Conservation (phyloP, 1,284 basidiomycete genomes). For the Trametes hirsuta region DNA sequence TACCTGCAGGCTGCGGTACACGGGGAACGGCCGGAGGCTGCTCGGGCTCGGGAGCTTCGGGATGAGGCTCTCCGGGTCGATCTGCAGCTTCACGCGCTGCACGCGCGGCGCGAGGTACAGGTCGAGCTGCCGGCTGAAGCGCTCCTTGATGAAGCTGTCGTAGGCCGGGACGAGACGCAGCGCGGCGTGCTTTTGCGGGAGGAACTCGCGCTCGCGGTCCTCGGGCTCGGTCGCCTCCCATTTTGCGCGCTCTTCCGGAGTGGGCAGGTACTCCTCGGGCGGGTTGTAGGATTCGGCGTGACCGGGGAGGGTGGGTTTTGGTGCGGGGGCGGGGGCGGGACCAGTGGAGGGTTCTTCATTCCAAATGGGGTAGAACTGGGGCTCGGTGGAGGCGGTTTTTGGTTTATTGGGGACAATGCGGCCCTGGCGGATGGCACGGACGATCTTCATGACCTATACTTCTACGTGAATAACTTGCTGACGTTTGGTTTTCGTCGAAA, state of each 20-base stretch:
- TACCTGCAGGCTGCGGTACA: constrained; percentile 78
- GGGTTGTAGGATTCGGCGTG: constrained; percentile 99
- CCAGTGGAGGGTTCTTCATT: constrained; percentile 67
- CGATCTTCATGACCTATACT: constrained; percentile 96
- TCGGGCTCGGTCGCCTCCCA: constrained; percentile 90
- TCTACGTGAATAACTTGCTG: not conserved
- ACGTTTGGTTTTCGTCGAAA: not conserved
- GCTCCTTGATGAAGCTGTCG: constrained; percentile 90
- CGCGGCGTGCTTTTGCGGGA: constrained; percentile 86
- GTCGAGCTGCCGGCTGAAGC: constrained; percentile 94
- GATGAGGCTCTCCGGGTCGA: constrained; percentile 89
- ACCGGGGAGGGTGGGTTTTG: constrained; percentile 88
- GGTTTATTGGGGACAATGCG: constrained; percentile 92
- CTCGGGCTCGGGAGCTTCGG: constrained; percentile 96
- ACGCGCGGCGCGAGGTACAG: constrained; percentile 96
- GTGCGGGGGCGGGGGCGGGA: constrained; percentile 88
- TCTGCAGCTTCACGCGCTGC: constrained; percentile 84
- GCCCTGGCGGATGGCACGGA: constrained; percentile 96
- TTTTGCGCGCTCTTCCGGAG: constrained; percentile 79
- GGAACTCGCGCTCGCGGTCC: constrained; percentile 89
- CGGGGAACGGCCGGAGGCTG: constrained; percentile 95
- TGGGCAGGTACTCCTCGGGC: constrained; percentile 96
- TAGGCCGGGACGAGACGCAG: constrained; percentile 94
- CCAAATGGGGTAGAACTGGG: constrained; percentile 92
- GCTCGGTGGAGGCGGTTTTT: constrained; percentile 68